Conservation (phyloP, 768 basidiomycete genomes). For the Mrakia gelida region DNA sequence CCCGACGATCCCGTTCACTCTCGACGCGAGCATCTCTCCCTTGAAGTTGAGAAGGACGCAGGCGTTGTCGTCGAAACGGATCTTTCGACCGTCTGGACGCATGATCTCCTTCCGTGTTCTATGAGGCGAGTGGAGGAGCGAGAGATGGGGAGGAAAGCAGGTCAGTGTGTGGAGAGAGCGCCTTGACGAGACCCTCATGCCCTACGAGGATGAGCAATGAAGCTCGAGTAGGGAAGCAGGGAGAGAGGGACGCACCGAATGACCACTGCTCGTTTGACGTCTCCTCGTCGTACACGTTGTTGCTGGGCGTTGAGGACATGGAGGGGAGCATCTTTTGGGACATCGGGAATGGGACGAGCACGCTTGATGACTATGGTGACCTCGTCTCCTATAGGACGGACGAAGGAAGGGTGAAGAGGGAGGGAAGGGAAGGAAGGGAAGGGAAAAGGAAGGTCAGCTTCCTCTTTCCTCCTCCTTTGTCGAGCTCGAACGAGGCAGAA, state of each 20-base stretch:
- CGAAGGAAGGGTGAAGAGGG: background rate
- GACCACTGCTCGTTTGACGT: constrained; percentile 27
- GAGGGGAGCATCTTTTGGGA: constrained; percentile 21
- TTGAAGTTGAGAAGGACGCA: constrained; percentile 32
- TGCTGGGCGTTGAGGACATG: constrained; percentile 17
- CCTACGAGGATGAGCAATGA: background rate
- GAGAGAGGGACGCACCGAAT: constrained; percentile 24
- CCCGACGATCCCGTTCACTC: constrained; percentile 24
- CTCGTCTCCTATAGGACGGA: constrained; percentile 25
- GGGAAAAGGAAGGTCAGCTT: background rate
- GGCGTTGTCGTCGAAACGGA: constrained; percentile 33
- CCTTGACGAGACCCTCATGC: too few relatives aligned
- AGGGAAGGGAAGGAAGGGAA: background rate
- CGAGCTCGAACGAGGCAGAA: background rate
- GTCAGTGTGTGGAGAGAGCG: too few relatives aligned
- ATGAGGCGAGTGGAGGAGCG: background rate
- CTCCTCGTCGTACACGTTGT: constrained; percentile 29
- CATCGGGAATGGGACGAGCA: constrained; percentile 19
- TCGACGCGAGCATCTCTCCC: constrained; percentile 31
- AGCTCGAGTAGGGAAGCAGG: background rate
- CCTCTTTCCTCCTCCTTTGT: background rate
- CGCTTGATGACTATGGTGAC: constrained; percentile 28
- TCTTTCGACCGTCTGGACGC: constrained; percentile 30
- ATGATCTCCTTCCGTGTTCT: constrained; percentile 18
- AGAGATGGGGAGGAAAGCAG: background rate